phyloP scores from a whole-genome alignment of 2,329 filamentous ascomycete genomes.

The Claviceps citrina region DNA sequence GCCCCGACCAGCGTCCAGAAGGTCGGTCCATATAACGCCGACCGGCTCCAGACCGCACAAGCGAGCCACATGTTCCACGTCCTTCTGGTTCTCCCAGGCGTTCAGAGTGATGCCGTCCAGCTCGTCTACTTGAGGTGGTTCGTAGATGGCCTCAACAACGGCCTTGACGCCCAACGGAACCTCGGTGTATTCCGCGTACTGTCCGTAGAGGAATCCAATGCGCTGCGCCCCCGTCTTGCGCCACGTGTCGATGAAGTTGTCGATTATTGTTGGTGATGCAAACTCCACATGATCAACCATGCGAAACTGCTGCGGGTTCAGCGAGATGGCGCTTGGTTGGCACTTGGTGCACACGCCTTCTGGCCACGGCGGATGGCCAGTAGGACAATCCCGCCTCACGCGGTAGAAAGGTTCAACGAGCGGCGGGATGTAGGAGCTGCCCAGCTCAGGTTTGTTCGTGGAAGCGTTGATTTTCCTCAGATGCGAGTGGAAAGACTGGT shows the following conservation, averaged over 20 bases:
- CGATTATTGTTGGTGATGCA: slow-evolving; percentile 66
- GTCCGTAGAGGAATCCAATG: slow-evolving; percentile 79
- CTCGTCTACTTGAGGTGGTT: slow-evolving; percentile 83
- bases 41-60: slow-evolving; percentile 77
- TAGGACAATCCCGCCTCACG: slow-evolving; percentile 77
- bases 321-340: slow-evolving; percentile 88
- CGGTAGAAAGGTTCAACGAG: slow-evolving; percentile 85
- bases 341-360: slow-evolving; percentile 97
- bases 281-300: slow-evolving; percentile 99
- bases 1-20: slow-evolving; percentile 64
- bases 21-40: slow-evolving; percentile 88
- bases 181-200: slow-evolving; percentile 78
- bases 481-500: slow-evolving; percentile 89
- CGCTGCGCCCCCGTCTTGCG: slow-evolving; percentile 70
- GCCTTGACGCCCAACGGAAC: slow-evolving; percentile 91
- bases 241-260: slow-evolving; percentile 87
- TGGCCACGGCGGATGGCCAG: slow-evolving; percentile 84
- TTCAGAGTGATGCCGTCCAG: slow-evolving; percentile 73
- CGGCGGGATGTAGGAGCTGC: slow-evolving; percentile 89
- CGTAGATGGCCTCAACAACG: slow-evolving; percentile 91
- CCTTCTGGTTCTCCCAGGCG: slow-evolving; percentile 71
- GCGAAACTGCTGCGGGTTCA: slow-evolving; percentile 84
- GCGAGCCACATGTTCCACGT: slow-evolving; percentile 64
- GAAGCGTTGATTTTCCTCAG: slow-evolving; percentile 88
- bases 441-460: slow-evolving; percentile 89